Evolutionary conservation across 352 stramenopile species (phyloP).

Genomic region (Pythium oligandrum): DNA sequence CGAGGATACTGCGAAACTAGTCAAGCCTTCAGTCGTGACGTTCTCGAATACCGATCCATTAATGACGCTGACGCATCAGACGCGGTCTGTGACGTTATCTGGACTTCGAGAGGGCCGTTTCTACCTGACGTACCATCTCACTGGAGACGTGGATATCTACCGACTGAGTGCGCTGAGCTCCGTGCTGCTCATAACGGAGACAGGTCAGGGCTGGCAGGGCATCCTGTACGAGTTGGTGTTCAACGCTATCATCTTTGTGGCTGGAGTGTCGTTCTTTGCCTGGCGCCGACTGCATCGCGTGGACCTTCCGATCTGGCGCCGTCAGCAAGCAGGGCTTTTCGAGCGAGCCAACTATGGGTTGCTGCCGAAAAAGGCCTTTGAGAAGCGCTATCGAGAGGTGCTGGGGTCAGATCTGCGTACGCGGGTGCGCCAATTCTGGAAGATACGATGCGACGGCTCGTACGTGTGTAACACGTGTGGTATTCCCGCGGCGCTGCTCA

Average conservation of each 20-base stretch:
- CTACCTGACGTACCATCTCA: constrained; percentile 52
- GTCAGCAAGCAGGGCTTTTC: constrained; percentile 55
- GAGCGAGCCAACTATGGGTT: constrained; percentile 72
- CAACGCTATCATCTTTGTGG: constrained; percentile 54
- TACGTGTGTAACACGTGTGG: constrained; percentile 64
- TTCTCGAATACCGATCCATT: constrained; percentile 30
- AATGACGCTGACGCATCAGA: constrained; percentile 14
- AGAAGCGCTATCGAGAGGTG: constrained; percentile 45
- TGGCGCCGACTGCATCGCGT: constrained; percentile 52
- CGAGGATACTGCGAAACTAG: constrained; percentile 11
- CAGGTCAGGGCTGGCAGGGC: constrained; percentile 52
- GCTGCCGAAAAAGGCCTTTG: constrained; percentile 31
- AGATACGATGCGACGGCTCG: constrained; percentile 34
- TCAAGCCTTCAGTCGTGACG: constrained; percentile 29
- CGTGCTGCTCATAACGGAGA: constrained; percentile 45
- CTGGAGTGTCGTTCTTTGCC: constrained; percentile 51
- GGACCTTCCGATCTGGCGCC: constrained; percentile 59
- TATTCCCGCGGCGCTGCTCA: constrained; percentile 56
- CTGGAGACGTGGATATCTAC: constrained; percentile 31
- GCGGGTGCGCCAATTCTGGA: constrained; percentile 43
- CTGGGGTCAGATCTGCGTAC: constrained; percentile 28
- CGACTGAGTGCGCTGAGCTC: constrained; percentile 41
- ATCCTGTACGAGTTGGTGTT: constrained; percentile 63
- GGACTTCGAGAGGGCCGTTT: constrained; percentile 35
- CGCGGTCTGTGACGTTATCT: constrained; percentile 38